A percentile compares a stretch with the other conserved stretches of the same genome.
These are phyloP conservation scores for Micractinium sp. DNA, from an alignment of 139 green algal genomes.

Conservation along the genomic window DNA sequence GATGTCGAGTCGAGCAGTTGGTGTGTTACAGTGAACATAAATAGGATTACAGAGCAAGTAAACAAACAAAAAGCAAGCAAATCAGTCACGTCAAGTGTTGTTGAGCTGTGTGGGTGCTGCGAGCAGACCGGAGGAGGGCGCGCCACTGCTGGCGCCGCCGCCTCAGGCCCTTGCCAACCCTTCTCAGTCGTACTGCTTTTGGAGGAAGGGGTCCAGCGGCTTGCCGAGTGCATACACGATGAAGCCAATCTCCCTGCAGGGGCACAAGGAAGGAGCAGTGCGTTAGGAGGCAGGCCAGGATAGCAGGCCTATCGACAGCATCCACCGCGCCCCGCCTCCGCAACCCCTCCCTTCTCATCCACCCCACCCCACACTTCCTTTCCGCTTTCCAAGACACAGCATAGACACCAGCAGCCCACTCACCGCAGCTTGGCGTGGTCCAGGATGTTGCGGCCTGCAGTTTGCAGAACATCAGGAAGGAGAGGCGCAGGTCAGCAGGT, in stretches of 20 bases:
- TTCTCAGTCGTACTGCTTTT: slow-evolving; percentile 38
- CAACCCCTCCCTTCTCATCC: neutral
- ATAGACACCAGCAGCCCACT: neutral
- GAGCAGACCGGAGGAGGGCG: no score
- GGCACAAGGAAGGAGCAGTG: neutral
- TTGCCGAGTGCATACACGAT: slow-evolving; percentile 99
- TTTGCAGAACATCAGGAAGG: no score
- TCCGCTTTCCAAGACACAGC: neutral
- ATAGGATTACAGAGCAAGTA: no score
- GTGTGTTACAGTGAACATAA: no score
- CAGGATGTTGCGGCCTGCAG: slow-evolving; percentile 89
- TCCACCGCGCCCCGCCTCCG: neutral
- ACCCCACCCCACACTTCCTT: neutral
- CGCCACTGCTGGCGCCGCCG: no score
- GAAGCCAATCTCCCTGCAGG: slow-evolving; percentile 89
- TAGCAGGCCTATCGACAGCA: neutral
- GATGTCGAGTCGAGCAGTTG: no score
- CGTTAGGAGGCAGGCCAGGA: neutral
- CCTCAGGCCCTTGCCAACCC: no score
- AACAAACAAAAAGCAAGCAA: no score
- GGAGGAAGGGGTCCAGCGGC: slow-evolving; percentile 97
- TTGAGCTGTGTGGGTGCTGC: no score
- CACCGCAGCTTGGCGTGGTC: slow-evolving; percentile 85
- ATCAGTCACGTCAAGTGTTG: no score
- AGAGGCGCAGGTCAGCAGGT: no score